Base-by-base conservation (phyloP, 805 yeast genomes). In the Huiozyma sinensis region DNA sequence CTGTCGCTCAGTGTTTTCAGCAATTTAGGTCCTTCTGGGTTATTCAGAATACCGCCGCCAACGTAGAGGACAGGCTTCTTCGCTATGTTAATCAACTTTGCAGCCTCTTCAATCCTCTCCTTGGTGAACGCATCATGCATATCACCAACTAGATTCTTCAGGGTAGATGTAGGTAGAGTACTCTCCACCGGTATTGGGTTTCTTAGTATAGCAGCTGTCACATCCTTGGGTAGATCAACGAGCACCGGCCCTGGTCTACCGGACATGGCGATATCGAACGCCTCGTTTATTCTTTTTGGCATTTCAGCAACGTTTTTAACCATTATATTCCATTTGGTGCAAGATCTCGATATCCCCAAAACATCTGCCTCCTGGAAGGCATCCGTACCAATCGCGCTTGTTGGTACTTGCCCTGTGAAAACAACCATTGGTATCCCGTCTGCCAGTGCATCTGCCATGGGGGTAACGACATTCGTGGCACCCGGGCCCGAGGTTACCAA, bases 321-420 rank as follows among this genome's bases (percentile, higher is more conserved):
- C 98, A 92, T 92, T 35, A 89, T 97, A 61, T 94, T 92, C 98
- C 98, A 92, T 67, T 92, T 92, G 48, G 98, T 88, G 73, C 98
- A 92, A 6, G 95, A 81, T 63, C 98, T 78, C 5, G 97, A 86
- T 58, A 92, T 92, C 56, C 97, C 98, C 39, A 92, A 78, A 43
- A 90, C 94, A 61, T 92, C 98, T 41, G 98, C 98, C 71, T 92
- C 98, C 72, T 92, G 98, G 81, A 92, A 92, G 28, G 97, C 95
- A 65, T 92, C 98, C 10, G 97, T 90, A 59, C 98, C 98, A 56
- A 92, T 92, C 38, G 95, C 89, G 44, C 82, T 68, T 33, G 98
- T 92, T 46, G 95, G 85, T 33, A 92, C 98, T 75, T 92, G 98
- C 47, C 98, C 98, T 4, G 96, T 77, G 68, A 92, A 92, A 13